These are phyloP conservation scores for Nemania sp. DNA, from an alignment of 2,329 filamentous ascomycete genomes.

Conservation along the genomic window DNA sequence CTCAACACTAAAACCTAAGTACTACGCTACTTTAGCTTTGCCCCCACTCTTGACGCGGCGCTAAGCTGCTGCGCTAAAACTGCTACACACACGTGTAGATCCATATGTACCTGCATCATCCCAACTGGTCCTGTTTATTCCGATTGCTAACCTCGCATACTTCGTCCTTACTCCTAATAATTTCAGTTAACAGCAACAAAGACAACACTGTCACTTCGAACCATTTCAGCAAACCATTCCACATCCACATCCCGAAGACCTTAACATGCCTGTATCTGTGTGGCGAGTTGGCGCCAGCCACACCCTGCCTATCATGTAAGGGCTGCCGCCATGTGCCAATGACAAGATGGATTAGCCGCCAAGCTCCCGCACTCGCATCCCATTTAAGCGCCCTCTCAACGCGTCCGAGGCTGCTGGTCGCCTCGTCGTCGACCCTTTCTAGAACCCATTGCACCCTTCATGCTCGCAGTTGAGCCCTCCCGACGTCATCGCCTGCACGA, in stretches of 20 bases:
- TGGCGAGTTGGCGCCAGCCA: background rate
- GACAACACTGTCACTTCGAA: too few relatives aligned
- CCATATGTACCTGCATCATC: background rate
- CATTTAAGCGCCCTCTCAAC: slow-evolving; percentile 35
- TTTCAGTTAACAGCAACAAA: too few relatives aligned
- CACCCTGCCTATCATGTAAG: background rate
- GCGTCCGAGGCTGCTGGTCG: background rate
- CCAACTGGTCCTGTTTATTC: too few relatives aligned
- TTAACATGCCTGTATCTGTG: background rate
- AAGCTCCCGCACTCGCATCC: slow-evolving; percentile 19
- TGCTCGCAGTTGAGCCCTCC: slow-evolving; percentile 14
- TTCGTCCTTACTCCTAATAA: too few relatives aligned
- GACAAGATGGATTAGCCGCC: slow-evolving; percentile 37
- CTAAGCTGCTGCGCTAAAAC: slow-evolving; percentile 20
- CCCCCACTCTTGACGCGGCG: slow-evolving; percentile 20
- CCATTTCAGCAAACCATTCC: too few relatives aligned
- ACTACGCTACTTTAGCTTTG: too few relatives aligned
- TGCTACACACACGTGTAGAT: too few relatives aligned
- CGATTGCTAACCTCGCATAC: too few relatives aligned
- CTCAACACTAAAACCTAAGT: too few relatives aligned
- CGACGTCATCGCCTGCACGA: slow-evolving; percentile 29
- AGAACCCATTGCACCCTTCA: slow-evolving; percentile 33
- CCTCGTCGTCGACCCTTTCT: slow-evolving; percentile 30
- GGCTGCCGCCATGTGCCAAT: slow-evolving; percentile 26
- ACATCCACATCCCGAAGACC: too few relatives aligned